Base-by-base conservation (phyloP, 352 stramenopile genomes). In the Phytopythium aichiense region DNA sequence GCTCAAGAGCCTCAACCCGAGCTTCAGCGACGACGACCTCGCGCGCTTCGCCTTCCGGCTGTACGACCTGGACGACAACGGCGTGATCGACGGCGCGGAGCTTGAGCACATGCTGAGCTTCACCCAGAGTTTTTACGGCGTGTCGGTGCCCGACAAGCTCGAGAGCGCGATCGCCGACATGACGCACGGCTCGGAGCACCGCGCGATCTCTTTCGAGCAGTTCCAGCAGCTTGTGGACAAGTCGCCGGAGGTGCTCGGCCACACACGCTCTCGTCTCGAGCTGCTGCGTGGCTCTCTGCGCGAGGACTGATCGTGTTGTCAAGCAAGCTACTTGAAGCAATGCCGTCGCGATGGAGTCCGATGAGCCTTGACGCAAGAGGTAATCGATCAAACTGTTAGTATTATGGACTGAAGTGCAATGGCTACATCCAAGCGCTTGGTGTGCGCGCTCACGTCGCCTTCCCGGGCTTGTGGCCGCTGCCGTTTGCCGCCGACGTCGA, bases 31-130 rank as follows among this genome's bases (percentile, higher is more conserved):
- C 31, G 69, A 75, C 15, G 71, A 76, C 23, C 56, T 91, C 43
- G 69, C 77, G 33, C 69, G 67, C 12, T 87, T 91, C 48, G 81
- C 73, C 2, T 91, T 91, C 37, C 65, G 71, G 4, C 68, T 91
- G 22, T 91, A 89, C 61, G 81, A 91, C 56, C 30, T 76, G 25
- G 73, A 91, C 56, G 72, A 79, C 64, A 80, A 89, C 50, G 77
- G 76, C 12, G 59, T 77, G 7, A 78, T 89, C 56, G 77, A 88
- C 61, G 71, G 64, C 25, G 23, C 58, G 31, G 76, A 87, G 60
- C 40, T 91, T 35, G 66, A 73, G n/a, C 48, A 61, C 35, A 74
- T 89, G 76, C 59, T 86, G 42, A 60, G 53, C n/a, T 82, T 89
- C 61, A 68, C 77, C 25, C 61, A 70, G 30, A 66, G 38, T 33